Evolutionary conservation across 305 asterid species (phyloP).

Genomic region (Fraxinus sp.): DNA sequence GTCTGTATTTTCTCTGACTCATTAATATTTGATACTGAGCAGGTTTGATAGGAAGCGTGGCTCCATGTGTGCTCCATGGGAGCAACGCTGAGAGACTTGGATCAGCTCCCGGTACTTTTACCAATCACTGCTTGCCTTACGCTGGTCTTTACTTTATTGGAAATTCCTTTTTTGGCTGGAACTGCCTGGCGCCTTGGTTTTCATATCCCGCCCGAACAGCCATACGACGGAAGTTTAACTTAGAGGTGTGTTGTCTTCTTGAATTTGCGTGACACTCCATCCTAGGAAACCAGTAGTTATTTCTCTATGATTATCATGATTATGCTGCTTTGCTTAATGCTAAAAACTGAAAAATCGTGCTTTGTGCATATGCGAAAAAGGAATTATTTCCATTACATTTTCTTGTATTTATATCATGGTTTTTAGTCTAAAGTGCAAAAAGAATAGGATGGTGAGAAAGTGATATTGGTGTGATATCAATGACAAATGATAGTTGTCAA

Average conservation of each 20-base stretch:
- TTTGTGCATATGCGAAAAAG: not conserved
- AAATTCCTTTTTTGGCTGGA: slow-evolving; percentile 66
- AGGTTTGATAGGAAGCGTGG: slow-evolving; percentile 77
- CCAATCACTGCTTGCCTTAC: slow-evolving; percentile 77
- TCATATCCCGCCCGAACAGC: slow-evolving; percentile 72
- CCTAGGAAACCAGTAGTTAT: not conserved
- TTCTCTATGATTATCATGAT: not conserved
- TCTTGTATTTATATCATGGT: not conserved
- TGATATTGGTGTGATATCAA: not conserved
- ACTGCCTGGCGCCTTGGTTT: slow-evolving; percentile 76
- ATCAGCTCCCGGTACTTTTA: slow-evolving; percentile 52
- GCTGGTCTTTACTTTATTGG: slow-evolving; percentile 72
- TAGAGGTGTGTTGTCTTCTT: slow-evolving; percentile 46
- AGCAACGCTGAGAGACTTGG: slow-evolving; percentile 82
- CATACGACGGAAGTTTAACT: slow-evolving; percentile 71
- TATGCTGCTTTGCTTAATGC: not conserved
- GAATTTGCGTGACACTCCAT: not conserved
- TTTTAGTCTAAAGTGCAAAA: not conserved
- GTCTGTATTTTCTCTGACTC: not conserved
- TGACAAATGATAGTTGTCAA: not conserved
- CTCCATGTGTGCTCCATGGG: slow-evolving; percentile 87
- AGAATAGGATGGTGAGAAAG: not conserved
- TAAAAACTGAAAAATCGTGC: not conserved
- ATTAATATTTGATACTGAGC: slow-evolving; percentile 18
- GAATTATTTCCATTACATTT: not conserved